phyloP scores from a whole-genome alignment of 495 filamentous ascomycete genomes.

The Aspergillus ostianus region DNA sequence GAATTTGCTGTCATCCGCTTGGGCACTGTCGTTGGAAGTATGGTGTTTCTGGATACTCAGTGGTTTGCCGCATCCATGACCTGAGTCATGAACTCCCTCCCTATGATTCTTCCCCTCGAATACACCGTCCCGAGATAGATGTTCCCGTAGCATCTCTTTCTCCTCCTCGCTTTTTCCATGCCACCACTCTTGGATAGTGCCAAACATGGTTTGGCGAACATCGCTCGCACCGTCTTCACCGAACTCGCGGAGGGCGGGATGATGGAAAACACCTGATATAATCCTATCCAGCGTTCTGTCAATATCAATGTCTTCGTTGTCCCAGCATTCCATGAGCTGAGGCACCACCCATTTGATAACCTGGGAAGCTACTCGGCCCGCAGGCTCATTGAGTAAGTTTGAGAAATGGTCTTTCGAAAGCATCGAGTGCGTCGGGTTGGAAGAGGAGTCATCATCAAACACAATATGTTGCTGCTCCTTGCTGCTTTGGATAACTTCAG shows the following conservation, averaged over 20 bases:
- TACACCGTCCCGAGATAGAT: conserved; percentile 76
- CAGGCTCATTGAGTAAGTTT: conserved; percentile 83
- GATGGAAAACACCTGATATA: conserved; percentile 80
- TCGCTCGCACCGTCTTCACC: conserved; percentile 72
- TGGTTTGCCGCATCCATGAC: conserved; percentile 81
- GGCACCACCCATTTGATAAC: conserved; percentile 81
- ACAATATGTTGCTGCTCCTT: conserved; percentile 78
- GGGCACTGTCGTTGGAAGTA: conserved; percentile 26
- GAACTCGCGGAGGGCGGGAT: conserved; percentile 69
- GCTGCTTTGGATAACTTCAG: conserved; percentile 78
- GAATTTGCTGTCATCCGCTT: conserved; percentile 29
- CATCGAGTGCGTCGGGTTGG: conserved; percentile 93
- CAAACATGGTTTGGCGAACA: conserved; percentile 74
- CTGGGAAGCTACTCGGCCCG: conserved; percentile 74
- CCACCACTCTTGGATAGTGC: conserved; percentile 80
- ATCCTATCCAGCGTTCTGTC: conserved; percentile 68
- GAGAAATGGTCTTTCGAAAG: conserved; percentile 91
- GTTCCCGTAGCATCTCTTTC: conserved; percentile 61
- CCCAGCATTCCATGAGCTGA: conserved; percentile 82
- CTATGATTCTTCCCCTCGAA: conserved; percentile 75
- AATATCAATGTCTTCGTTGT: conserved; percentile 67
- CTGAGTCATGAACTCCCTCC: conserved; percentile 76
- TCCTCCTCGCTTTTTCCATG: conserved; percentile 56
- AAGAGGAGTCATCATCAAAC: conserved; percentile 70
- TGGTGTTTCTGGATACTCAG: conserved; percentile 52